Evolutionary conservation across 208 protist species (phyloP), one percentile per base, ranked within the genome.

Genomic region (Acanthamoeba divionensis): DNA sequence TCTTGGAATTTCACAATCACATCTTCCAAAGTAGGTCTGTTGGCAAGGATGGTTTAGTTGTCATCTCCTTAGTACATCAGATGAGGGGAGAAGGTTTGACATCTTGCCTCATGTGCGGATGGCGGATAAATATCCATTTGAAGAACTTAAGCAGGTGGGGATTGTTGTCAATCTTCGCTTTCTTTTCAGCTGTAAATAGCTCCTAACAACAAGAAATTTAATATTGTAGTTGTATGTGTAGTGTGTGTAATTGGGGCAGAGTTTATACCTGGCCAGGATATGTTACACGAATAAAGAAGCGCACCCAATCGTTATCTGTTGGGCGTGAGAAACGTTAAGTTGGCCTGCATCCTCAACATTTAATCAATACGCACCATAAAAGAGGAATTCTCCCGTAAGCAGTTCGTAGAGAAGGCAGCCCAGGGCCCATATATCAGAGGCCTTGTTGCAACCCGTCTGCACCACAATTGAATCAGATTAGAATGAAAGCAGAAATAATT

Each of bases 401-500:
- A 97, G 60, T 50, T 97, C 95, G 82, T 92, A 97, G 29, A 97
- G 91, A 0, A 96, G 69, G 62, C 95, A 97, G 18, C 92, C 95
- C 0, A 96, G 47, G 12, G 93, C 94, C 95, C 95, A 97, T 6
- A 97, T 91, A 82, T 97, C 95, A 24, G 73, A 90, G 0, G 73
- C 87, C 29, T 50, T 89, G 55, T 94, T 95, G 15, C 77, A 86
- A 45, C 77, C 77, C 18, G 77, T 86, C 77, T 85, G 47, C 44
- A 12, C 4, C 10, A 63, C 21, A 26, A 29, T 18, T n/a, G n/a
- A n/a, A 45, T 73, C 44, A 21, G 31, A 21, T 36, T 18, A 44
- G 26, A 36, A 8, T 33, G 26, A 29, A 73, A 44, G n/a, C 13
- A 1, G 0, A 29, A 21, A 21, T 36, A 73, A 29, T 5, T 62